A percentile compares a stretch with the other conserved stretches of the same genome.
phyloP scores from a whole-genome alignment of 805 yeast species.

The Candida sphagnicola region DNA sequence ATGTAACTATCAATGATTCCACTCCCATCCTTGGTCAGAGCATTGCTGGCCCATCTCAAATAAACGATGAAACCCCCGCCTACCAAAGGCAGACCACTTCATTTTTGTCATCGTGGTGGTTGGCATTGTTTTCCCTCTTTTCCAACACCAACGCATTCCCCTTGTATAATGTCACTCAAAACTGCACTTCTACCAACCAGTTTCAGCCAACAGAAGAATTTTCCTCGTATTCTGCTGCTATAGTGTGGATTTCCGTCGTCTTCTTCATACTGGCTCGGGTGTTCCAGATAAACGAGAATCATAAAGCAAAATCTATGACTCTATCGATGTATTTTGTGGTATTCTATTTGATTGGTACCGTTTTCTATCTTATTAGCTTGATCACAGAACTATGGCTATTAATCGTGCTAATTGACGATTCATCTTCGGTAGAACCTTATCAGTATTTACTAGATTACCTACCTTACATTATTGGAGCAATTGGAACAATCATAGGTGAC shows the following conservation, averaged over 20 bases:
- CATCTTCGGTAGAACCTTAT: conserved; percentile 7
- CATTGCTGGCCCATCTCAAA: too few species aligned
- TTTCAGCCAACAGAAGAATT: neutral
- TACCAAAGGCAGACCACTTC: neutral
- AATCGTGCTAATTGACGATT: conserved; percentile 11
- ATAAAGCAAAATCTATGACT: conserved; percentile 28
- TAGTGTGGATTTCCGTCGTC: conserved; percentile 15
- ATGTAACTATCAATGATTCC: neutral
- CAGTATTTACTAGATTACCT: conserved; percentile 50
- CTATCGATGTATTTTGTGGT: conserved; percentile 30
- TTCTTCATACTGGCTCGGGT: conserved; percentile 29
- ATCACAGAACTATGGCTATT: conserved; percentile 24
- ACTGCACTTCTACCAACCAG: neutral
- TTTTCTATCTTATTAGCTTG: conserved; percentile 21
- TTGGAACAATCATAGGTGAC: conserved; percentile 72
- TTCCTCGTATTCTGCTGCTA: neutral
- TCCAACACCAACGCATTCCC: neutral
- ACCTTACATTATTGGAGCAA: conserved; percentile 77
- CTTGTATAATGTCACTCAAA: neutral
- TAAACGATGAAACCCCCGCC: too few species aligned
- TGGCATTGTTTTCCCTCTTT: neutral
- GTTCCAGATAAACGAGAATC: conserved; percentile 35
- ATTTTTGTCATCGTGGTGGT: neutral
- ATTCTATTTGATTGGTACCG: conserved; percentile 34
- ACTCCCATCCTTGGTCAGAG: neutral